Percentiles rank a stretch among this genome's conserved stretches.
Evolutionary conservation across 1,284 basidiomycete species (phyloP).

Genomic region (Fomitopsis schrenkii): DNA sequence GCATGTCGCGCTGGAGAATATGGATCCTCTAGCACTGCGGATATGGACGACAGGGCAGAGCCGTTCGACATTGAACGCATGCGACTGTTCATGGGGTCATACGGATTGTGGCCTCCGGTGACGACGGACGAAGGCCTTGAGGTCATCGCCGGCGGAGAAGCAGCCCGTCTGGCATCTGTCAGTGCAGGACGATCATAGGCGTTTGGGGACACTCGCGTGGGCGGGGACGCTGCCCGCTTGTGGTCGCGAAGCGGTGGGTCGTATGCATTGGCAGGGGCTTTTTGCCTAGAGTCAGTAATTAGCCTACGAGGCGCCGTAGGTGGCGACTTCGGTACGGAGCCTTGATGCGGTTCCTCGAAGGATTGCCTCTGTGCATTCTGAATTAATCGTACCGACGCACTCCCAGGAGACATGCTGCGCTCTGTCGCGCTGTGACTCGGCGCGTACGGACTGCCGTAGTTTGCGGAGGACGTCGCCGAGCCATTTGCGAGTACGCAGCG

Average conservation of each 20-base stretch:
- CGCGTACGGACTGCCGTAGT: neutral
- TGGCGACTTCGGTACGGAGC: slow-evolving; percentile 2
- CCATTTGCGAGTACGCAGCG: neutral
- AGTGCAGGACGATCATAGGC: neutral
- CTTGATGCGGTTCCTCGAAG: slow-evolving; percentile 9
- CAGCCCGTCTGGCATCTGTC: neutral
- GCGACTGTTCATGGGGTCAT: slow-evolving; percentile 20
- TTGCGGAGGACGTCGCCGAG: neutral
- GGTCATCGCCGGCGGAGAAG: slow-evolving; percentile 1
- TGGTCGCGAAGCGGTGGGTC: neutral
- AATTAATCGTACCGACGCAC: slow-evolving; percentile 20
- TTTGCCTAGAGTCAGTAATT: neutral
- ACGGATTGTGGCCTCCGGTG: slow-evolving; percentile 7
- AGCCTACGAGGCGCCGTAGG: neutral
- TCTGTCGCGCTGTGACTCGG: slow-evolving; percentile 15
- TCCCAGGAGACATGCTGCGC: slow-evolving; percentile 20
- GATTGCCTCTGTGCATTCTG: slow-evolving; percentile 9
- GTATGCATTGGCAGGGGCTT: neutral
- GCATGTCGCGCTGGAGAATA: slow-evolving; percentile 36
- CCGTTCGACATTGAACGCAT: slow-evolving; percentile 47
- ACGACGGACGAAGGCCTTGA: neutral
- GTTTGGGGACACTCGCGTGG: neutral
- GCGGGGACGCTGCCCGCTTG: neutral
- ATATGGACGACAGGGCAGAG: slow-evolving; percentile 39
- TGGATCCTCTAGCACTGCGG: slow-evolving; percentile 32